These are phyloP conservation scores for Citrullus mucosospermus DNA, from an alignment of 306 rosid species.

Conservation along the genomic window DNA sequence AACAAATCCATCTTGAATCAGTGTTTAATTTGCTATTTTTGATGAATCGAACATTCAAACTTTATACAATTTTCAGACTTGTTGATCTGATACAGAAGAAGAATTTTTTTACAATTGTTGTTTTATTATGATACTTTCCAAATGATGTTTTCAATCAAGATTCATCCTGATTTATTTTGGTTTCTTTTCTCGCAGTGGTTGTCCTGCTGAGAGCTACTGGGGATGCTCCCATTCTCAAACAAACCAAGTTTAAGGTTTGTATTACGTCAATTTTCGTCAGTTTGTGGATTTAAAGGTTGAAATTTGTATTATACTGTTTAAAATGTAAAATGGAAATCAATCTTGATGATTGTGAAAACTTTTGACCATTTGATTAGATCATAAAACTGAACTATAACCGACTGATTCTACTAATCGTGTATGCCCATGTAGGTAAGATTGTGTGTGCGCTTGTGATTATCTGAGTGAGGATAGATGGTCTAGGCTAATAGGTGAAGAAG, in stretches of 20 bases:
- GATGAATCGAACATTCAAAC: neutral
- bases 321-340: neutral
- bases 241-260: slow-evolving; percentile 79
- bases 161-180: slow-evolving; percentile 1
- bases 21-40: neutral
- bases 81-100: neutral
- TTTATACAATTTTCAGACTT: neutral
- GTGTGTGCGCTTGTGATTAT: neutral
- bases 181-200: slow-evolving; percentile 47
- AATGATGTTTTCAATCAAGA: neutral
- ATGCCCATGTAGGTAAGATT: neutral
- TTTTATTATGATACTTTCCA: neutral
- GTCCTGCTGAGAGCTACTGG: slow-evolving; percentile 97
- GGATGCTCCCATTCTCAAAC: slow-evolving; percentile 93
- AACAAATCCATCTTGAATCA: neutral
- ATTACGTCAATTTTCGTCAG: neutral
- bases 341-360: neutral
- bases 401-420: neutral
- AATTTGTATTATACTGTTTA: neutral
- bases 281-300: too few species aligned
- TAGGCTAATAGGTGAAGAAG: neutral
- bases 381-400: neutral
- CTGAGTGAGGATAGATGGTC: neutral
- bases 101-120: neutral
- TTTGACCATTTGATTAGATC: neutral